Conservation (phyloP, 2,329 filamentous ascomycete species). For the Pochonia chlamydosporia region DNA sequence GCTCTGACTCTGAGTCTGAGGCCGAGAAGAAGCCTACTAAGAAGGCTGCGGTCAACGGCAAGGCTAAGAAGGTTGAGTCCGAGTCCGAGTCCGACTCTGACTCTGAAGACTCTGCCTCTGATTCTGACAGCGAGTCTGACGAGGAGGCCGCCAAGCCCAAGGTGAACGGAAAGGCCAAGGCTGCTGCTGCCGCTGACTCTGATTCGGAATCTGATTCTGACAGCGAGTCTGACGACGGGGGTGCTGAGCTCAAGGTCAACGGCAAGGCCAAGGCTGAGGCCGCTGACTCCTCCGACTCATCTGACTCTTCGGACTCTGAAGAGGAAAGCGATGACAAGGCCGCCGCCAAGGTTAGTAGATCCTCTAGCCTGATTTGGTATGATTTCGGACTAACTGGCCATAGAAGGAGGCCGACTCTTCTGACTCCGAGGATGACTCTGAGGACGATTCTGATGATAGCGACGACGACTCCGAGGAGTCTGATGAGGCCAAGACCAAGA, state of each 20-base stretch:
- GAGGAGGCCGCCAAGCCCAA: slow-evolving; percentile 20
- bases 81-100: slow-evolving; percentile 23
- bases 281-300: slow-evolving; percentile 19
- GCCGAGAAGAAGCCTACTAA: slow-evolving; percentile 24
- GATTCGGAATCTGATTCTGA: slow-evolving; percentile 29
- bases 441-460: slow-evolving; percentile 26
- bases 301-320: slow-evolving; percentile 20
- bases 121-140: slow-evolving; percentile 33
- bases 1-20: slow-evolving; percentile 21
- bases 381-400: neutral
- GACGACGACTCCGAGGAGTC: slow-evolving; percentile 28
- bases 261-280: slow-evolving; percentile 23
- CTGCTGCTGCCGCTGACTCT: slow-evolving; percentile 24
- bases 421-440: slow-evolving; percentile 19
- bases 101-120: slow-evolving; percentile 29
- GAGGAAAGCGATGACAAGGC: slow-evolving; percentile 17
- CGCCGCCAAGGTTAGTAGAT: slow-evolving; percentile 22
- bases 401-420: slow-evolving; percentile 6
- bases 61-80: slow-evolving; percentile 17
- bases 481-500: slow-evolving; percentile 26
- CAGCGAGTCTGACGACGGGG: slow-evolving; percentile 14
- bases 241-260: slow-evolving; percentile 10
- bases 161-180: slow-evolving; percentile 25
- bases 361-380: neutral
- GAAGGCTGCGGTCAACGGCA: slow-evolving; percentile 15